Percentiles rank a stretch among this genome's conserved stretches.
Conservation (phyloP, 116 monocot species). For the Zostera marina region DNA sequence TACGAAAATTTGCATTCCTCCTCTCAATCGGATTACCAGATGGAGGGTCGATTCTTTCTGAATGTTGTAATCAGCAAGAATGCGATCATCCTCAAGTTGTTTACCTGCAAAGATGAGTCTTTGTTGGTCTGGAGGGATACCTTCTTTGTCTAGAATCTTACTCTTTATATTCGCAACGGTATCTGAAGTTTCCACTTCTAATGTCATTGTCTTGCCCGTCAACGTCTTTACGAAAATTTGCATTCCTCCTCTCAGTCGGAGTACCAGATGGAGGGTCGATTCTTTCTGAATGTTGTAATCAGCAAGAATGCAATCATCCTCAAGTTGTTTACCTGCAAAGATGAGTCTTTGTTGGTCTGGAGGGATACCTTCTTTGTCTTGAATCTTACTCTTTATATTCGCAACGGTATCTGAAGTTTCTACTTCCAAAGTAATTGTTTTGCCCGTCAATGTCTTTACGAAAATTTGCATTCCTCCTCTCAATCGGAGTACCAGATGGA, state of each 20-base stretch:
- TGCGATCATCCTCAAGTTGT: not conserved
- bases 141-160: not conserved
- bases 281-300: slow-evolving; percentile 9
- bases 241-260: slow-evolving; percentile 2
- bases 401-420: slow-evolving; percentile 1
- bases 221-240: slow-evolving; percentile 6
- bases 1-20: not conserved
- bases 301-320: slow-evolving; percentile 7
- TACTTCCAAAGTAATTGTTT: slow-evolving; percentile 3
- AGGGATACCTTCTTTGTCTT: slow-evolving; percentile 6
- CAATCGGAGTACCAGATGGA: slow-evolving; percentile 2
- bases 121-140: not conserved
- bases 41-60: slow-evolving; percentile 1
- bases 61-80: not conserved
- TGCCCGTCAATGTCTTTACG: not conserved
- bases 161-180: slow-evolving; percentile 3
- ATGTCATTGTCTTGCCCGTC: not conserved
- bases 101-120: slow-evolving; percentile 1
- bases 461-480: slow-evolving; percentile 5
- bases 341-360: slow-evolving; percentile 6
- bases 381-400: slow-evolving; percentile 5
- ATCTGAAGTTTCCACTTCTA: not conserved
- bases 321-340: slow-evolving; percentile 12
- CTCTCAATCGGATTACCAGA: not conserved
- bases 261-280: slow-evolving; percentile 2